Base-by-base conservation (phyloP, 306 rosid species). In the Corylus heterophylla region DNA sequence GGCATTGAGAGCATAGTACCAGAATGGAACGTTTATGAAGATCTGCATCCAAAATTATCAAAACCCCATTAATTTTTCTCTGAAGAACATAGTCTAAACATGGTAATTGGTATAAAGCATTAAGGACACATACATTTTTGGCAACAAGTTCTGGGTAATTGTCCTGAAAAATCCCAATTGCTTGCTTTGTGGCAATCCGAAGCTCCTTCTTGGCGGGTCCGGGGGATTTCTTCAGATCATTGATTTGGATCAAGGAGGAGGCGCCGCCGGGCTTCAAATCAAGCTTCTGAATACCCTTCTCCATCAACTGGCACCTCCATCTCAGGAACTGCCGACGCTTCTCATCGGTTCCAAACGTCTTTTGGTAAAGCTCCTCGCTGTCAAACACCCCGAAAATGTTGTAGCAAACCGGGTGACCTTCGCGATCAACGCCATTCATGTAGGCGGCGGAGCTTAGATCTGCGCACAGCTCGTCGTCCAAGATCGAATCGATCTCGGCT, bases 61-160 rank as follows among this genome's bases (percentile, higher is more conserved):
- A 80, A 9, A 66, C 58, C 48, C 55, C 52, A 49, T 69, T 39
- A 27, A 20, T 16, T 35, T 1, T 13, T 48, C 8, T 22, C 63
- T 25, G 29, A 31, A 75, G 35, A 31, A 31, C 35, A 1, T 31
- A 31, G 35, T 1, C 2, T 31, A 31, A 18, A 35, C 29, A 20
- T 37, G 45, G 4, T 12, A 25, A 48, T 22, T 22, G 17, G 17
- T 8, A 58, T 16, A 35, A 63, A 7, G 47, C 11, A 8, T 45
- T 6, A 10, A 29, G 20, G 48, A 22, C 6, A 2, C 86, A 83
- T 71, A 92, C 98, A 82, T 94, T 92, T 59, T 92, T 94, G 71
- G 98, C 98, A 0, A 94, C 94, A 48, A 92, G 85, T 73, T 94
- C 98, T 0, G 98, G 98, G 86, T 94, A 94, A 69, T 94, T 94